Conservation (phyloP, 2,329 filamentous ascomycete species). For the Aspergillus costaricaensis region DNA sequence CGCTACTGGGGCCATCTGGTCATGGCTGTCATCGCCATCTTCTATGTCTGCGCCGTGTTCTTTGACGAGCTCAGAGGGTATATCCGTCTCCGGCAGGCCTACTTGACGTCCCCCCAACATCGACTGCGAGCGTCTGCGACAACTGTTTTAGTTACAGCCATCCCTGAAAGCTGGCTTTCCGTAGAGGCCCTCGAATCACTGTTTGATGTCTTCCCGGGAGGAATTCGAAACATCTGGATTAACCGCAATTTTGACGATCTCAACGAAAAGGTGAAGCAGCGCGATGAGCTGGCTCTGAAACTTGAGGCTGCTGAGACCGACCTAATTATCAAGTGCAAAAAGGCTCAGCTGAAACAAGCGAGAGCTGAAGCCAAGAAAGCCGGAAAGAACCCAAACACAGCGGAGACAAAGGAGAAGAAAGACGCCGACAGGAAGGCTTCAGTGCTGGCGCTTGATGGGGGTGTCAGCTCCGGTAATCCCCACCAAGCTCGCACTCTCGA, state of each 20-base stretch:
- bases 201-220: slow-evolving; percentile 95
- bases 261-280: slow-evolving; percentile 76
- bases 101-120: slow-evolving; percentile 91
- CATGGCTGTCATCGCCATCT: slow-evolving; percentile 73
- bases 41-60: slow-evolving; percentile 85
- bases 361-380: slow-evolving; percentile 64
- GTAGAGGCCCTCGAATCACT: slow-evolving; percentile 77
- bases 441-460: slow-evolving; percentile 50
- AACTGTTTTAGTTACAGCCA: slow-evolving; percentile 88
- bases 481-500: slow-evolving; percentile 57
- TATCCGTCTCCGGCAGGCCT: slow-evolving; percentile 90
- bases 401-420: slow-evolving; percentile 50
- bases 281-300: slow-evolving; percentile 68
- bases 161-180: slow-evolving; percentile 87
- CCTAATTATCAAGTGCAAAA: slow-evolving; percentile 77
- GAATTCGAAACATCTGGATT: slow-evolving; percentile 94
- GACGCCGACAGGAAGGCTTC: slow-evolving; percentile 52
- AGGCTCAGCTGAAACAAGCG: slow-evolving; percentile 70
- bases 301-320: slow-evolving; percentile 84
- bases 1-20: slow-evolving; percentile 84
- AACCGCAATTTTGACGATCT: slow-evolving; percentile 85
- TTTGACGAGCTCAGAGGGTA: slow-evolving; percentile 85
- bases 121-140: slow-evolving; percentile 90
- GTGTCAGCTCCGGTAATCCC: slow-evolving; percentile 59
- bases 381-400: slow-evolving; percentile 47